Conservation (phyloP, 805 yeast genomes). For the Barnettozyma vustinii region DNA sequence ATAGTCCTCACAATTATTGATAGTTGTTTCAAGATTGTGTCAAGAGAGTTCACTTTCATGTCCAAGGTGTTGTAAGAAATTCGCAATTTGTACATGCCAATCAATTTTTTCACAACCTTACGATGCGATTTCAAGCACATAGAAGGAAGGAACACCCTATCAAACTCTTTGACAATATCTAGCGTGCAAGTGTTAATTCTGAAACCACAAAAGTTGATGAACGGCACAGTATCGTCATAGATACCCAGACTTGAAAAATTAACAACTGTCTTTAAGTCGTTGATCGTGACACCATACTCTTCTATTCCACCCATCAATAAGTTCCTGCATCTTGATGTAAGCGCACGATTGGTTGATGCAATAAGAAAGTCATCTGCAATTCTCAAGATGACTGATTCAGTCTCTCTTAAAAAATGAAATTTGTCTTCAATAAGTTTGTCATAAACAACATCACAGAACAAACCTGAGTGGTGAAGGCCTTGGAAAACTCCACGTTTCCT, state of each 20-base stretch:
- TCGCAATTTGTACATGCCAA: slow-evolving; percentile 28
- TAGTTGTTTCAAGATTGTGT: slow-evolving; percentile 21
- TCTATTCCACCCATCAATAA: slow-evolving; percentile 33
- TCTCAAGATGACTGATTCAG: slow-evolving; percentile 43
- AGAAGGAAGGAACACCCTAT: slow-evolving; percentile 14
- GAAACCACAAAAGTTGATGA: slow-evolving; percentile 38
- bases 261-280: slow-evolving; percentile 37
- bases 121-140: slow-evolving; percentile 12
- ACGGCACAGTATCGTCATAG: slow-evolving; percentile 1
- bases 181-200: slow-evolving; percentile 30
- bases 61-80: slow-evolving; percentile 28
- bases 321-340: slow-evolving; percentile 28
- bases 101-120: slow-evolving; percentile 8
- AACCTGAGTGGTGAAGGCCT: slow-evolving; percentile 73
- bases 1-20: slow-evolving; percentile 12
- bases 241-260: slow-evolving; percentile 19
- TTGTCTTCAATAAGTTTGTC: slow-evolving; percentile 46
- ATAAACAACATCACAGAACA: slow-evolving; percentile 69
- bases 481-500: slow-evolving; percentile 74
- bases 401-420: slow-evolving; percentile 19
- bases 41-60: slow-evolving; percentile 15
- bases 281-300: slow-evolving; percentile 23
- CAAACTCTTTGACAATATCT: slow-evolving; percentile 31
- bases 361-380: slow-evolving; percentile 83
- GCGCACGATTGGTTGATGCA: slow-evolving; percentile 40